phyloP scores from a whole-genome alignment of 2,329 filamentous ascomycete species.

The Aspergillus brasiliensis region DNA sequence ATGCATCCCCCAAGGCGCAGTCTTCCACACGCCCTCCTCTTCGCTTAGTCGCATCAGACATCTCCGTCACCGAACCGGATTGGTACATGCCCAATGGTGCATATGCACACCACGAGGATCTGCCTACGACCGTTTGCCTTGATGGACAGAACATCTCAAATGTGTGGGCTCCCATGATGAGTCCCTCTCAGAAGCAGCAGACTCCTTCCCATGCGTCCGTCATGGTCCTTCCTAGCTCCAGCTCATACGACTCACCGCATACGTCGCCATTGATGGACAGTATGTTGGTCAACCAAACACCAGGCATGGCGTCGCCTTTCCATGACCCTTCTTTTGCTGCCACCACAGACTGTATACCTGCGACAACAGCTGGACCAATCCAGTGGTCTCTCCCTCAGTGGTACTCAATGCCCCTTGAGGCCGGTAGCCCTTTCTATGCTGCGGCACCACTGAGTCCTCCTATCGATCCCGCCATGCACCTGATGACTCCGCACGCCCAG shows the following conservation, averaged over 20 bases:
- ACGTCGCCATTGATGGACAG: conserved; percentile 29
- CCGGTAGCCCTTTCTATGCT: conserved; percentile 29
- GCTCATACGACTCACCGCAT: conserved; percentile 30
- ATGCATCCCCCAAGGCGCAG: conserved; percentile 18
- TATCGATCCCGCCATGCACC: conserved; percentile 26
- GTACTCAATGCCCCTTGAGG: conserved; percentile 33
- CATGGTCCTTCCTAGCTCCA: conserved; percentile 22
- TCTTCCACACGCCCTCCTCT: conserved; percentile 12
- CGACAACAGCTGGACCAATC: conserved; percentile 21
- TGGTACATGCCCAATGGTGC: conserved; percentile 21
- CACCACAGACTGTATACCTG: conserved; percentile 31
- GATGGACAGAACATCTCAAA: conserved; percentile 17
- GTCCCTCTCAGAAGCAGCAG: conserved; percentile 25
- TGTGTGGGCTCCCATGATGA: conserved; percentile 25
- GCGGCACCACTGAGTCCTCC: conserved; percentile 27
- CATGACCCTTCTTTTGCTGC: conserved; percentile 27
- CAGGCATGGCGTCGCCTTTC: conserved; percentile 30
- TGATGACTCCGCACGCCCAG: conserved; percentile 27
- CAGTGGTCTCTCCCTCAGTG: conserved; percentile 32
- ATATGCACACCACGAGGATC: conserved; percentile 13
- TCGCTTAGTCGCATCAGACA: conserved; percentile 7
- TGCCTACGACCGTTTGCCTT: conserved; percentile 14
- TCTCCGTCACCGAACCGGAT: conserved; percentile 15
- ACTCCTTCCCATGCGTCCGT: conserved; percentile 21
- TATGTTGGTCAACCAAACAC: conserved; percentile 29